Percentiles rank a stretch among this genome's conserved stretches.
Conservation (phyloP, 768 basidiomycete species). For the Trametes meyenii region DNA sequence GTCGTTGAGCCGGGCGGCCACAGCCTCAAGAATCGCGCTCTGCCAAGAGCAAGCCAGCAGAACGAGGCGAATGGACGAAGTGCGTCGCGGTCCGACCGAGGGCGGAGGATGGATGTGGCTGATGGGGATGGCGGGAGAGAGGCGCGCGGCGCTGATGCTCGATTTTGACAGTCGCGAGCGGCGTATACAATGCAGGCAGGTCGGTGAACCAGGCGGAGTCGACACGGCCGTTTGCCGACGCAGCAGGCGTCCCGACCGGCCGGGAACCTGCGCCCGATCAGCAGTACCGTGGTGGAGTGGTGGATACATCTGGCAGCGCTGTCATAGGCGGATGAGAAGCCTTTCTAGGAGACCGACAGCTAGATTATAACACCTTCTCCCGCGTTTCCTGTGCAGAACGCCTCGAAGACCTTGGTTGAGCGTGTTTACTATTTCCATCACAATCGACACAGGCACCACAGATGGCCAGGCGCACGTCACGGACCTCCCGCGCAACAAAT, state of each 20-base stretch:
- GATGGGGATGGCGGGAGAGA: background rate
- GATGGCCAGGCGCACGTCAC: too few species aligned
- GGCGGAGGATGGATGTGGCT: background rate
- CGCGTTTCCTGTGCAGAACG: conserved; percentile 6
- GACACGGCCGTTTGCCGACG: background rate
- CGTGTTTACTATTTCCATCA: background rate
- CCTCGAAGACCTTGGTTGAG: background rate
- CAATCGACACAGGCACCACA: too few species aligned
- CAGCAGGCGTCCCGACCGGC: background rate
- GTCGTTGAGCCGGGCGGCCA: conserved; percentile 9
- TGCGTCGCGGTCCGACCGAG: background rate
- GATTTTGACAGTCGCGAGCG: background rate
- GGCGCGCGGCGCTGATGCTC: background rate
- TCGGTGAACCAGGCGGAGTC: background rate
- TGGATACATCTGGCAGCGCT: background rate
- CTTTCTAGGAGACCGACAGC: background rate
- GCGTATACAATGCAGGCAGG: background rate
- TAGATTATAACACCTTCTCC: conserved; percentile 16
- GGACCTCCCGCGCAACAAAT: too few species aligned
- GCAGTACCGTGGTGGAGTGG: background rate
- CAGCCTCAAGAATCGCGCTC: conserved; percentile 9
- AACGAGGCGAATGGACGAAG: too few species aligned
- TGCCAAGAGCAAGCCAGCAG: background rate
- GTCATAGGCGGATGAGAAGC: background rate
- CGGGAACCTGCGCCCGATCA: background rate